These are phyloP conservation scores for Purpureocillium lavendulum DNA, from an alignment of 2,329 filamentous ascomycete genomes.

Conservation along the genomic window DNA sequence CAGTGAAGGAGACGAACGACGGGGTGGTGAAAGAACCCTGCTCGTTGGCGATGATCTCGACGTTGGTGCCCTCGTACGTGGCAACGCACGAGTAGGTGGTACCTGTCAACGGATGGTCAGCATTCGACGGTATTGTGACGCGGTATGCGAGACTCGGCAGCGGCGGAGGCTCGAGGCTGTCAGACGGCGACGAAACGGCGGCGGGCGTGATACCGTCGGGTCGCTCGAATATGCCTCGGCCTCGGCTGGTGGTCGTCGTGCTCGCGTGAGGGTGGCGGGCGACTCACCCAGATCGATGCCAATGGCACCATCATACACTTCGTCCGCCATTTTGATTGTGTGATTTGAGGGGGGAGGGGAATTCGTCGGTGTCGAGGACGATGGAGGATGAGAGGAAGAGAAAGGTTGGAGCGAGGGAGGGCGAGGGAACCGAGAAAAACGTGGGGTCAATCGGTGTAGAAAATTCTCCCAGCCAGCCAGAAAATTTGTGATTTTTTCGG, in stretches of 20 bases:
- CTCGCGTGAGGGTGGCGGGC: neutral
- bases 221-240: neutral
- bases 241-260: neutral
- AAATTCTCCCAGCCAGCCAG: slow-evolving; percentile 23
- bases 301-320: slow-evolving; percentile 99
- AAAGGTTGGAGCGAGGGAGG: slow-evolving; percentile 14
- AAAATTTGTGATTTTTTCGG: slow-evolving; percentile 25
- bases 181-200: neutral
- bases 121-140: slow-evolving; percentile 4
- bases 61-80: slow-evolving; percentile 98
- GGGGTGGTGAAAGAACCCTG: slow-evolving; percentile 98
- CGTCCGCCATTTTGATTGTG: slow-evolving; percentile 72
- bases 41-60: slow-evolving; percentile 99
- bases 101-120: slow-evolving; percentile 43
- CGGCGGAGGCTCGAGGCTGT: neutral
- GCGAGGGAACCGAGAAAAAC: slow-evolving; percentile 8
- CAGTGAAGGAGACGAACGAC: slow-evolving; percentile 98
- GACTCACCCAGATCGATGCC: slow-evolving; percentile 97
- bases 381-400: slow-evolving; percentile 14
- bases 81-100: slow-evolving; percentile 99
- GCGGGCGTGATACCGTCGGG: neutral
- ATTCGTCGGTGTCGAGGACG: slow-evolving; percentile 7
- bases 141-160: slow-evolving; percentile 6
- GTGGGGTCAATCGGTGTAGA: slow-evolving; percentile 28
- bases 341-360: slow-evolving; percentile 3